Evolutionary conservation across 1,139 yeast genomes (phyloP), one percentile per base, ranked within the genome.

Genomic region (Arxiozyma heterogenica): DNA sequence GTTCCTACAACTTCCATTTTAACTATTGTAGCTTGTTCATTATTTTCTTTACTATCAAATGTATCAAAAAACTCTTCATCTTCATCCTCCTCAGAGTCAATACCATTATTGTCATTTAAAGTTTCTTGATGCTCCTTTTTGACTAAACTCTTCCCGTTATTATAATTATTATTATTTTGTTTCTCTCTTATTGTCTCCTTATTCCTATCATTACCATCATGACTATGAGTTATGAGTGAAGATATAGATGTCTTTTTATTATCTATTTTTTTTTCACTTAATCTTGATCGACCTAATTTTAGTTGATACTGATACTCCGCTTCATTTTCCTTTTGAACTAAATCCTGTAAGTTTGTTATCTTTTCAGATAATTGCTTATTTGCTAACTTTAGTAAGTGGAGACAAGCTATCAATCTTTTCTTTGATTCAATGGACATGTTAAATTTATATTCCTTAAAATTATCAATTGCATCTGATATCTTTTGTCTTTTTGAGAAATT

Each of bases 1-100:
- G 97, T 93, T 4, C 86, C 79, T 9, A 91, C 84, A 44, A 93
- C 88, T 64, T 93, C 98, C 58, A 83, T 80, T 61, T 87, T 86
- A 48, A 93, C 76, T 56, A 81, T 78, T 8, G 67, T 66, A 12
- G 68, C 61, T 27, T 58, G 71, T 41, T 72, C 72, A 41, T 71
- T 72, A 50, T 53, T 50, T 23, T 57, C 58, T 9, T 71, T 67
- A n/a, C 73, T 69, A 49, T 64, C 66, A 18, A 64, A 57, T 8
- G 69, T 68, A 52, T 65, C 69, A 51, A 59, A 64, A 49, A 60
- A 65, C 49, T 61, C 64, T 38, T 64, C 66, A 2, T 62, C 70
- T n/a, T 63, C 68, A 1, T 58, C 65, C 9, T 44, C 49, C 15
- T 42, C 47, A 34, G n/a, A 34, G n/a, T 15, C 39, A 15, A 15